Evolutionary conservation across 2,329 filamentous ascomycete genomes (phyloP).

Genomic region (Chaetomium sp.): DNA sequence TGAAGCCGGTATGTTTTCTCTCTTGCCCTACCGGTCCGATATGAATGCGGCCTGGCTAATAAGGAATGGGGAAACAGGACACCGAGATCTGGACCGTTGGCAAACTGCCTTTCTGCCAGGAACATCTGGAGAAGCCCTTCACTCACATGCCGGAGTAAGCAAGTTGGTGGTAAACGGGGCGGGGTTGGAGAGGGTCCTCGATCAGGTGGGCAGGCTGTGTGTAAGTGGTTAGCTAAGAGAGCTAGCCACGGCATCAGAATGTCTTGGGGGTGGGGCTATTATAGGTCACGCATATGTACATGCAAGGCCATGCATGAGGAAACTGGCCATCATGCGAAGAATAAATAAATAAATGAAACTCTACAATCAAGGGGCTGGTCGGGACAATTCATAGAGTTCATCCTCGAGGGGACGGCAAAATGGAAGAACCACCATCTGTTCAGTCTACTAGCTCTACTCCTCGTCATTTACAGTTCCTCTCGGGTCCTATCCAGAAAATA

Average conservation of each 20-base stretch:
- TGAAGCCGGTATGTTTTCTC: conserved; percentile 59
- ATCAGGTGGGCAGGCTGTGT: background rate
- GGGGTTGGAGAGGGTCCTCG: background rate
- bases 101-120: conserved; percentile 71
- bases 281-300: background rate
- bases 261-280: background rate
- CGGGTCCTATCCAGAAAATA: background rate
- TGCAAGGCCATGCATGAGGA: background rate
- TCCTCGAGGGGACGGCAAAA: background rate
- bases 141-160: conserved; percentile 51
- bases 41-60: background rate
- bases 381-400: background rate
- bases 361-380: background rate
- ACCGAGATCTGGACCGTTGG: conserved; percentile 70
- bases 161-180: background rate
- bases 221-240: background rate
- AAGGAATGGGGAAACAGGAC: conserved; percentile 44
- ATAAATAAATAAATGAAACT: background rate
- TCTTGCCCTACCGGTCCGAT: background rate
- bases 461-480: background rate
- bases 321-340: background rate
- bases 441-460: too few relatives aligned
- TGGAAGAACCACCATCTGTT: too few relatives aligned
- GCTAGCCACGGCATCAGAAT: background rate
- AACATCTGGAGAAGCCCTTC: conserved; percentile 65